These are phyloP conservation scores for Clonostachys byssicola DNA, from an alignment of 2,329 filamentous ascomycete genomes.

Conservation along the genomic window DNA sequence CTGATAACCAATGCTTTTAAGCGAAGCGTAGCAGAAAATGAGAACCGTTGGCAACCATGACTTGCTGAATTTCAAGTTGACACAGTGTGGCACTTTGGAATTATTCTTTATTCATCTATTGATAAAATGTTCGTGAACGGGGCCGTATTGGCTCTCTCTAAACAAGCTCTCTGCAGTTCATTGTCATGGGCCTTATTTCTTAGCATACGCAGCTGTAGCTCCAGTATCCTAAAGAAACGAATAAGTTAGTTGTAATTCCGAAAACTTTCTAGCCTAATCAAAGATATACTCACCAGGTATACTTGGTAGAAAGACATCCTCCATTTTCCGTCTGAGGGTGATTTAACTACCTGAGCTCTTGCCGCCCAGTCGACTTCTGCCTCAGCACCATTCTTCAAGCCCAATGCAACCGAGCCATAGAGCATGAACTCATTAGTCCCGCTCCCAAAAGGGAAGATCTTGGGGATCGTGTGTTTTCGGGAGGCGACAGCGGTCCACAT, in stretches of 20 bases:
- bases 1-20: no score
- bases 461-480: conserved; percentile 18
- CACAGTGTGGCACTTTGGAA: no score
- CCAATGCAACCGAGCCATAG: conserved; percentile 19
- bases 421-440: conserved; percentile 22
- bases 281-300: conserved; percentile 37
- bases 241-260: no score
- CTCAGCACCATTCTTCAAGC: conserved; percentile 13
- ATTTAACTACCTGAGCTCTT: conserved; percentile 41
- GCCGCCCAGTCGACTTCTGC: conserved; percentile 47
- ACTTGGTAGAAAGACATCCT: conserved; percentile 51
- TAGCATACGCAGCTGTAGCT: conserved; percentile 4
- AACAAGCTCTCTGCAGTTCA: no score
- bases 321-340: conserved; percentile 41
- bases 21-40: no score
- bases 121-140: no score
- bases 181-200: neutral
- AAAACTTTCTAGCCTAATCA: no score
- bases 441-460: conserved; percentile 20
- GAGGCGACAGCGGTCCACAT: conserved; percentile 21
- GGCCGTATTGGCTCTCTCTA: no score
- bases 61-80: no score
- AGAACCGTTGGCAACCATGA: no score
- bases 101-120: no score
- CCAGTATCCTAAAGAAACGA: conserved; percentile 8